A percentile compares a stretch with the other conserved stretches of the same genome.
Conservation (phyloP, 225 moss, liverwort and hornwort genomes). For the Antitrichia curtipendula region DNA sequence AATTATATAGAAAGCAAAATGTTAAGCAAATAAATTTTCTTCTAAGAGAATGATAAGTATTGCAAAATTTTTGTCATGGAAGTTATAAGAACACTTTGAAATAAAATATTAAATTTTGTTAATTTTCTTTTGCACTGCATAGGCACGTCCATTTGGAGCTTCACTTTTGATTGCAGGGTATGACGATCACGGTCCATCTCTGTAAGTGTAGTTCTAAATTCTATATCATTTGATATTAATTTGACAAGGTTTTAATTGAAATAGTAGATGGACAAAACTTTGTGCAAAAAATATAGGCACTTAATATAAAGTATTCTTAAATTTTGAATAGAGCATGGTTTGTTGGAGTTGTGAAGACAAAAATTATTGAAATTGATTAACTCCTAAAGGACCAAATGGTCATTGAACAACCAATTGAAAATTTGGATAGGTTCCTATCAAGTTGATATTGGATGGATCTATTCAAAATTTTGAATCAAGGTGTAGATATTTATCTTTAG, state of each 20-base stretch:
- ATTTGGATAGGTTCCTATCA: not conserved
- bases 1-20: not conserved
- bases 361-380: not conserved
- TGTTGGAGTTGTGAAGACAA: fast-evolving
- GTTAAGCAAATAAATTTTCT: not conserved
- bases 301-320: not conserved
- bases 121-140: not conserved
- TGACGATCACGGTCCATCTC: not conserved
- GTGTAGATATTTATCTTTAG: not conserved
- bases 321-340: not conserved
- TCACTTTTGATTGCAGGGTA: not conserved
- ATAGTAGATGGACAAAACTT: not conserved
- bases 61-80: not conserved
- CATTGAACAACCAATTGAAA: not conserved
- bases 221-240: not conserved
- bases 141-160: not conserved
- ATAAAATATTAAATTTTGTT: not conserved
- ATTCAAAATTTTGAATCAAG: not conserved
- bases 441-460: not conserved
- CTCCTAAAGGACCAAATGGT: not conserved
- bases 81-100: not conserved
- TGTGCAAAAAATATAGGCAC: fast-evolving
- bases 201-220: not conserved
- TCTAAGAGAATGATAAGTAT: too few relatives aligned
- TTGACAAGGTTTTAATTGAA: not conserved